phyloP scores from a whole-genome alignment of 495 filamentous ascomycete genomes.

The Penicillium soppii region DNA sequence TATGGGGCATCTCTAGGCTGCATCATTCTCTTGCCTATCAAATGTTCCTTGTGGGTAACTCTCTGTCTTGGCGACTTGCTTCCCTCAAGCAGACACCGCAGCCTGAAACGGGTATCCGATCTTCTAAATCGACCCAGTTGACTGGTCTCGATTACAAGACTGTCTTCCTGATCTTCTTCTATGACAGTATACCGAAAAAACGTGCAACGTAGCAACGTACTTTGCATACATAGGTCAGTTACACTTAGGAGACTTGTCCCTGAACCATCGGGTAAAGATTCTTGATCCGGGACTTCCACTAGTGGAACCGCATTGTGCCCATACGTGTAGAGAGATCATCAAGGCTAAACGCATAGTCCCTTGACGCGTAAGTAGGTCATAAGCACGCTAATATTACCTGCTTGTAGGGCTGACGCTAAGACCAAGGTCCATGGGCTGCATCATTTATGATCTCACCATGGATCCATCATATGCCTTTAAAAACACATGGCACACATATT shows the following conservation, averaged over 20 bases:
- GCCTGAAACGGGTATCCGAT: conserved; percentile 5
- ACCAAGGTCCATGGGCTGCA: conserved; percentile 11
- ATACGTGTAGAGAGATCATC: background rate
- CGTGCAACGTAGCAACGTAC: too few species aligned
- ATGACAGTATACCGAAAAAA: too few species aligned
- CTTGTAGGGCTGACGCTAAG: conserved; percentile 26
- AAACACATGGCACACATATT: background rate
- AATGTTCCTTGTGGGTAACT: conserved; percentile 11
- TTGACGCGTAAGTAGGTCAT: background rate
- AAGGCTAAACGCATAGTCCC: background rate
- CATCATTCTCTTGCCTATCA: conserved; percentile 26
- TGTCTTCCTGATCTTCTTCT: too few species aligned
- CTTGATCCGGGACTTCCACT: background rate
- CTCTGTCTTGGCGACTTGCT: conserved; percentile 10
- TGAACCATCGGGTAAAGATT: background rate
- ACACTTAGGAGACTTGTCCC: too few species aligned
- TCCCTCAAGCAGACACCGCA: conserved; percentile 5
- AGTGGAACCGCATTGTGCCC: background rate
- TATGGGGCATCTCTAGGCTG: conserved; percentile 28
- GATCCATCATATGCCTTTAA: background rate
- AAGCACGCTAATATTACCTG: conserved; percentile 13
- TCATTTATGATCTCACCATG: conserved; percentile 5
- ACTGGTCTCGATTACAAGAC: background rate
- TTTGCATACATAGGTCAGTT: too few species aligned
- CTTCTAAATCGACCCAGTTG: conserved; percentile 1